Percentiles rank a stretch among this genome's conserved stretches.
Evolutionary conservation across 1,284 basidiomycete genomes (phyloP).

Genomic region (Athelia psychrophila): DNA sequence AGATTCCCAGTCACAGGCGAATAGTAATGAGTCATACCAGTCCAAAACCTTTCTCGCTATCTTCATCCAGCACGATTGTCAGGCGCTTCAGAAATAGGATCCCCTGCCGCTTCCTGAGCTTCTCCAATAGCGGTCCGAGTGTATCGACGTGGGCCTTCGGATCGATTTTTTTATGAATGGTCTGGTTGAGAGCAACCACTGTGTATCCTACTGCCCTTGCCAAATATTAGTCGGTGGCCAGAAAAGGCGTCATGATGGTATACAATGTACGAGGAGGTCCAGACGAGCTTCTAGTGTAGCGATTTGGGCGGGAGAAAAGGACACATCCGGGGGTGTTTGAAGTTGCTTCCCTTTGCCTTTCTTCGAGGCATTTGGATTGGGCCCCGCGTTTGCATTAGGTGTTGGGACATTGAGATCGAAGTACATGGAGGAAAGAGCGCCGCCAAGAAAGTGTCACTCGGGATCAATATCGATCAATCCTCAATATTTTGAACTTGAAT

Average conservation of each 20-base stretch:
- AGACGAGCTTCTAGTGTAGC: conserved; percentile 43
- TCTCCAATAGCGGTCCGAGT: conserved; percentile 49
- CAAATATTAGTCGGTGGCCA: conserved; percentile 32
- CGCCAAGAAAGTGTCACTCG: too few relatives aligned
- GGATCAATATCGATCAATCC: too few relatives aligned
- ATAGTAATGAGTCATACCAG: conserved; percentile 43
- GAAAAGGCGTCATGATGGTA: conserved; percentile 32
- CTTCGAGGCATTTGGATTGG: conserved; percentile 30
- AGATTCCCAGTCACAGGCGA: conserved; percentile 1
- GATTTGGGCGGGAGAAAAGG: conserved; percentile 42
- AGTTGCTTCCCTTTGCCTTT: conserved; percentile 49
- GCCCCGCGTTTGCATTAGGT: conserved; percentile 16
- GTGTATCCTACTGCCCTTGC: conserved; percentile 72
- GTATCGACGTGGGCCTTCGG: conserved; percentile 62
- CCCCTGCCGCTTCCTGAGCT: conserved; percentile 51
- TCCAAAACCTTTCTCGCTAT: conserved; percentile 80
- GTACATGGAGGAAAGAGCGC: conserved; percentile 43
- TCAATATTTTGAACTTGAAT: too few relatives aligned
- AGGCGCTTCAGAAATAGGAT: conserved; percentile 65
- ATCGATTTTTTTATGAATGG: conserved; percentile 64
- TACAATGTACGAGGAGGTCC: conserved; percentile 54
- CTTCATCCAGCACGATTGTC: conserved; percentile 71
- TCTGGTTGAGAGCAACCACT: conserved; percentile 70
- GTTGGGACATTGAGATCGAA: conserved; percentile 61
- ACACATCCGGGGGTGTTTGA: conserved; percentile 13